These are phyloP conservation scores for Botryotinia globosa DNA, from an alignment of 2,329 filamentous ascomycete species.

Conservation along the genomic window DNA sequence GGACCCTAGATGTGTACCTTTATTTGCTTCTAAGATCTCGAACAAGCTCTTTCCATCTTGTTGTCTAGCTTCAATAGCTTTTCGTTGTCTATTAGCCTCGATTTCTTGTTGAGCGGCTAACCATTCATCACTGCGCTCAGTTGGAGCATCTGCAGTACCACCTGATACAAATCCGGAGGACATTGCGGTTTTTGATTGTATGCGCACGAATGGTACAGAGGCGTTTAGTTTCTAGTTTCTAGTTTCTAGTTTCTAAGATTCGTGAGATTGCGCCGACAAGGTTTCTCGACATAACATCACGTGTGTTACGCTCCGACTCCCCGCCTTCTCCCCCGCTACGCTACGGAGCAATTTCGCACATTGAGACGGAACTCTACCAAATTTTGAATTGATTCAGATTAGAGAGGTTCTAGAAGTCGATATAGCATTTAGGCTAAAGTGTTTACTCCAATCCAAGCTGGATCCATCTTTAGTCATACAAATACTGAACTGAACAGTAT, in stretches of 20 bases:
- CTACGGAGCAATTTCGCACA: background rate
- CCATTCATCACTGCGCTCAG: slow-evolving; percentile 41
- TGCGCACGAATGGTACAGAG: slow-evolving; percentile 10
- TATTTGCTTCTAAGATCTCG: slow-evolving; percentile 77
- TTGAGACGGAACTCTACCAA: background rate
- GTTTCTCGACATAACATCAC: slow-evolving; percentile 1
- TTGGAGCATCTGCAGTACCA: slow-evolving; percentile 46
- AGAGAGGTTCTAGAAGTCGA: background rate
- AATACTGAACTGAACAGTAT: background rate
- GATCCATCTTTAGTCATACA: background rate
- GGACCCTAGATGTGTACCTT: slow-evolving; percentile 50
- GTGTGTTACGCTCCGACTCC: background rate
- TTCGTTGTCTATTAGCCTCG: slow-evolving; percentile 35
- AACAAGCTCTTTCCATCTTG: slow-evolving; percentile 59
- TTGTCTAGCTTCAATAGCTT: slow-evolving; percentile 42
- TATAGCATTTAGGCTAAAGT: background rate
- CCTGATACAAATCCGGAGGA: slow-evolving; percentile 51
- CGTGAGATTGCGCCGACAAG: slow-evolving; percentile 1
- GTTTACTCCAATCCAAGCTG: background rate
- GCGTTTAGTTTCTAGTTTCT: background rate
- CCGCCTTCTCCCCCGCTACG: background rate
- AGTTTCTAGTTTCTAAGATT: background rate
- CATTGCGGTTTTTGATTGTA: slow-evolving; percentile 35
- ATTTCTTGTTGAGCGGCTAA: slow-evolving; percentile 41
- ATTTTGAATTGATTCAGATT: background rate